phyloP scores from a whole-genome alignment of 176 grass and related monocot genomes.

The Avena insularis region DNA sequence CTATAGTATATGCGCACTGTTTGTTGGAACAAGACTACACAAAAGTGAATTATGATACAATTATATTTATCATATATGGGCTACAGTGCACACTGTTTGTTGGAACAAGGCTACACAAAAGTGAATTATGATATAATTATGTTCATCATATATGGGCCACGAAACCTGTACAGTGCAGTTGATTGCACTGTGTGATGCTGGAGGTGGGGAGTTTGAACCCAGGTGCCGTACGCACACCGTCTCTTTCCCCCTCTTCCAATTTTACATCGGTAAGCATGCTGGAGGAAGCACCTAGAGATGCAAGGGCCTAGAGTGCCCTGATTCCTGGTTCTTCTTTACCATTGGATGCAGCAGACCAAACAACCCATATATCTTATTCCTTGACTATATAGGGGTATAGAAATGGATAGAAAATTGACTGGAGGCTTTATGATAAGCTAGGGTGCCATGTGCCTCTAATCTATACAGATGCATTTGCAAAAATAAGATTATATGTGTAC shows the following conservation, averaged over 20 bases:
- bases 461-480: background rate
- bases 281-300: no score
- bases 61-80: no score
- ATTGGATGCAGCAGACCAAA: background rate
- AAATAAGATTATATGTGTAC: conserved; percentile 1
- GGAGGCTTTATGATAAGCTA: background rate
- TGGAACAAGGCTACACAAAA: background rate
- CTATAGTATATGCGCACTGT: background rate
- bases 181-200: background rate
- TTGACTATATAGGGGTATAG: background rate
- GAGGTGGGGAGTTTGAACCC: background rate
- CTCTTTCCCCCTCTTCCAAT: background rate
- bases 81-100: background rate
- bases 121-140: background rate
- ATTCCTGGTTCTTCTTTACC: background rate
- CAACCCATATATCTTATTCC: background rate
- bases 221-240: background rate
- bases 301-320: no score
- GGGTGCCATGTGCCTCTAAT: background rate
- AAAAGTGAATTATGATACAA: no score
- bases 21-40: no score
- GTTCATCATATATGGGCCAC: background rate
- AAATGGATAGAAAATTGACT: conserved; percentile 24
- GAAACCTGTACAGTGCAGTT: background rate
- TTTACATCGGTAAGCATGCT: background rate